These are phyloP conservation scores for Phytophthora parvispora DNA, from an alignment of 352 stramenopile species.

Conservation along the genomic window DNA sequence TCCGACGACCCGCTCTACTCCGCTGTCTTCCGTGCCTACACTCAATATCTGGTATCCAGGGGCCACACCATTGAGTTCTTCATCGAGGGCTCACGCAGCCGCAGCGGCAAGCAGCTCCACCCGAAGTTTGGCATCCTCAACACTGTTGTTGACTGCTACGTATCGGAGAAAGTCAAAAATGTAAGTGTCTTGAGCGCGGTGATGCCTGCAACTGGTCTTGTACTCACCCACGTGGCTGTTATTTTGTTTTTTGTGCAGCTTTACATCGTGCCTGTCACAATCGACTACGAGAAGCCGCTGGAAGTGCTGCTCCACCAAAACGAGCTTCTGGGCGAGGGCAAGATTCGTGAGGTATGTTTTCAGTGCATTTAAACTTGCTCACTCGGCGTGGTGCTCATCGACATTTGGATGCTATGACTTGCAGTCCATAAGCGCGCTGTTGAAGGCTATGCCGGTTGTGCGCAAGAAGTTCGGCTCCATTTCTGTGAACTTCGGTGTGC, in stretches of 20 bases:
- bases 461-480: conserved; percentile 88
- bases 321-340: conserved; percentile 82
- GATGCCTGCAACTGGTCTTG: neutral
- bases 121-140: conserved; percentile 86
- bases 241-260: conserved; percentile 45
- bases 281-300: conserved; percentile 90
- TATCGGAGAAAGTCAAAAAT: conserved; percentile 79
- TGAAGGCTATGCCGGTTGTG: conserved; percentile 76
- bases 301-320: conserved; percentile 88
- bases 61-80: conserved; percentile 91
- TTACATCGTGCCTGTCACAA: conserved; percentile 85
- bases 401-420: neutral
- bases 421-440: conserved; percentile 69
- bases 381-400: neutral
- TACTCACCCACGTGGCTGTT: conserved; percentile 9
- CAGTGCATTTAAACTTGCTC: neutral
- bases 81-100: conserved; percentile 86
- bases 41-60: conserved; percentile 78
- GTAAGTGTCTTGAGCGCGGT: conserved; percentile 42
- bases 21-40: conserved; percentile 86
- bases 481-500: conserved; percentile 78
- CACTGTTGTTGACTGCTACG: conserved; percentile 77
- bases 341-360: conserved; percentile 72
- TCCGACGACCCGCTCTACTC: conserved; percentile 72
- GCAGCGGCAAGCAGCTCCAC: conserved; percentile 85